These are phyloP conservation scores for Aspergillus eucalypticola DNA, from an alignment of 2,329 filamentous ascomycete species.

Conservation along the genomic window DNA sequence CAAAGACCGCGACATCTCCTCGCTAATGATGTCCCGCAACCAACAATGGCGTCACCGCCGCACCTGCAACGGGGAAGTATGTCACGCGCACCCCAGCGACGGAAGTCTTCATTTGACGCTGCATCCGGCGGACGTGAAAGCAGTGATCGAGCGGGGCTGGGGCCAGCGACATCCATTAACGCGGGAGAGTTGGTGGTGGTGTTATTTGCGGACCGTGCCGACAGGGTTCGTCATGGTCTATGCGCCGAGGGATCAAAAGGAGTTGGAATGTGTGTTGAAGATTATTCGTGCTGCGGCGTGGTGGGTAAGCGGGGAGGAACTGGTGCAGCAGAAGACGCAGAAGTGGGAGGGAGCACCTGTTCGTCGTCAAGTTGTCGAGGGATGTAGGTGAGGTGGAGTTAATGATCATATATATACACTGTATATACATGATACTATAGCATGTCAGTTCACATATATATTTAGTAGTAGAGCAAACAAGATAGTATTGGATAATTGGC, in stretches of 20 bases:
- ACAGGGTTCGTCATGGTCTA: slow-evolving; percentile 79
- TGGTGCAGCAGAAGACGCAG: neutral
- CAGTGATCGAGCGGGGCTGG: slow-evolving; percentile 75
- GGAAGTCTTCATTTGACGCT: slow-evolving; percentile 77
- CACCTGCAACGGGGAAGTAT: slow-evolving; percentile 69
- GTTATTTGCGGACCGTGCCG: slow-evolving; percentile 65
- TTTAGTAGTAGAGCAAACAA: too few species aligned
- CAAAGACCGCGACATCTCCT: neutral
- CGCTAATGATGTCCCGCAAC: neutral
- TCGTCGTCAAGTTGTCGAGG: neutral
- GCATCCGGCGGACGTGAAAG: slow-evolving; percentile 73
- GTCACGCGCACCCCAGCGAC: slow-evolving; percentile 76
- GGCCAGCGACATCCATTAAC: slow-evolving; percentile 64
- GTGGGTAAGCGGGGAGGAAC: slow-evolving; percentile 47
- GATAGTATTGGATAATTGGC: too few species aligned
- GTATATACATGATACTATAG: too few species aligned
- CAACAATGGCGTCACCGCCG: slow-evolving; percentile 15
- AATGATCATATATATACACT: neutral
- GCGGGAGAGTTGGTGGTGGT: slow-evolving; percentile 61
- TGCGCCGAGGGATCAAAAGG: slow-evolving; percentile 68
- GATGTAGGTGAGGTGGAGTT: neutral
- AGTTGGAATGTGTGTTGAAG: slow-evolving; percentile 65
- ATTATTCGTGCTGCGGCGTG: slow-evolving; percentile 76
- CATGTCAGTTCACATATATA: too few species aligned
- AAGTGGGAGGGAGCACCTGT: neutral